Evolutionary conservation across 2,329 filamentous ascomycete species (phyloP).

Genomic region (Diaporthe vaccinii): DNA sequence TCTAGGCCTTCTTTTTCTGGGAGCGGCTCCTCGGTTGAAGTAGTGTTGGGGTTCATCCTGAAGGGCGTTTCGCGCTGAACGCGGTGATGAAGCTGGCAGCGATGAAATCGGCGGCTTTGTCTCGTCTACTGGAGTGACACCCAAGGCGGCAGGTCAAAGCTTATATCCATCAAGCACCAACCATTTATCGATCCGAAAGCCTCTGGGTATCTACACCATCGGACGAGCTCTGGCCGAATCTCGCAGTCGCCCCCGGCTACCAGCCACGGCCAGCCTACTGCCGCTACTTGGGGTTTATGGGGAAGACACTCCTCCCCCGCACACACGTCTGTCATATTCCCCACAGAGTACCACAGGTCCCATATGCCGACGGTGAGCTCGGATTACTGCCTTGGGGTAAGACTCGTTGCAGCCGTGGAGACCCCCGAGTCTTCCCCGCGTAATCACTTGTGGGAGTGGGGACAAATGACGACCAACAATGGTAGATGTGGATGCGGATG

Average conservation of each 20-base stretch:
- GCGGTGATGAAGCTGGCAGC: neutral
- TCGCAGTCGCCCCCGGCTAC: neutral
- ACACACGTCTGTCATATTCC: neutral
- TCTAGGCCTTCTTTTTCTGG: neutral
- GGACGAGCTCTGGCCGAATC: conserved; percentile 16
- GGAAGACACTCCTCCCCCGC: neutral
- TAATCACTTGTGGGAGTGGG: conserved; percentile 18
- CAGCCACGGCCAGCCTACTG: neutral
- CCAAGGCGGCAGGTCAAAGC: conserved; percentile 15
- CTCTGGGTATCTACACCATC: neutral
- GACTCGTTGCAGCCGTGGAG: neutral
- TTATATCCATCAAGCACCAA: conserved; percentile 19
- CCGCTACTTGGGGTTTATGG: conserved; percentile 4
- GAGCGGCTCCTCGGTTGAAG: neutral
- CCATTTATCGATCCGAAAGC: neutral
- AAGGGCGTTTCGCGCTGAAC: neutral
- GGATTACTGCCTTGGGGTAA: conserved; percentile 28
- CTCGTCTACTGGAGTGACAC: neutral
- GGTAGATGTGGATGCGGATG: neutral
- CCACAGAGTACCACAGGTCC: conserved; percentile 8
- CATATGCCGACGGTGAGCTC: conserved; percentile 22
- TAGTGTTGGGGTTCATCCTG: neutral
- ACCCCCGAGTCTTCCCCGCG: conserved; percentile 12
- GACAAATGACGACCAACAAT: neutral
- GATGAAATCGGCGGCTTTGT: neutral